Conservation (phyloP, 371 early-diverging fungal species). For the Circinella minor region DNA sequence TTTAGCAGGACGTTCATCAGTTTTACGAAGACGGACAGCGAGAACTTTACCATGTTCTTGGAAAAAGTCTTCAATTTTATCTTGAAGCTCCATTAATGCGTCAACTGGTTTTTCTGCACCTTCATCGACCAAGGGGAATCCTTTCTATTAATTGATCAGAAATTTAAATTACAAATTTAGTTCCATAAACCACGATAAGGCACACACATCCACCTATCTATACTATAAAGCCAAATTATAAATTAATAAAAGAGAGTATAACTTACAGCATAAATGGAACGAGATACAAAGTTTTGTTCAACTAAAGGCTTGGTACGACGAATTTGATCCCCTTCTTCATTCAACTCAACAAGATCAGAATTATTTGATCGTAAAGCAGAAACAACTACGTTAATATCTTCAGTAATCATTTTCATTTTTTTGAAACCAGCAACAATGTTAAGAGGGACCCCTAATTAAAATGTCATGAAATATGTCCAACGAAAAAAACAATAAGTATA, state of each 20-base stretch:
- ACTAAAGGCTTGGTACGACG: conserved; percentile 61
- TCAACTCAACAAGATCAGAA: conserved; percentile 62
- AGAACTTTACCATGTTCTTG: conserved; percentile 51
- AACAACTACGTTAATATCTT: conserved; percentile 54
- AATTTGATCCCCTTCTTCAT: conserved; percentile 60
- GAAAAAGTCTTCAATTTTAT: conserved; percentile 65
- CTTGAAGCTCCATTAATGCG: conserved; percentile 54
- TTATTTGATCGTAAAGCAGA: conserved; percentile 60
- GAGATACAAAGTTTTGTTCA: conserved; percentile 44
- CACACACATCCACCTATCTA: not conserved
- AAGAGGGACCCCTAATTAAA: conserved; percentile 54
- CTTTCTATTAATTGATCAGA: conserved; percentile 47
- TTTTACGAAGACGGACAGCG: conserved; percentile 68
- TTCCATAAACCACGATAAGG: not conserved
- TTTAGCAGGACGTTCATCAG: conserved; percentile 50
- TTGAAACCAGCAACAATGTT: conserved; percentile 68
- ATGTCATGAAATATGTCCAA: not conserved
- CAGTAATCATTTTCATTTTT: conserved; percentile 65
- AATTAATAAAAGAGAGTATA: not conserved
- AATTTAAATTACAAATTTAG: not conserved
- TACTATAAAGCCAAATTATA: conserved; percentile 12
- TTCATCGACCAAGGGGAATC: conserved; percentile 52
- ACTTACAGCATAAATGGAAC: conserved; percentile 65
- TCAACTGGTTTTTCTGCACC: conserved; percentile 35
- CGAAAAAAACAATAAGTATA: too few species aligned